phyloP scores from a whole-genome alignment of 192 early-diverging fungal species.

The Coemansia sp. region DNA sequence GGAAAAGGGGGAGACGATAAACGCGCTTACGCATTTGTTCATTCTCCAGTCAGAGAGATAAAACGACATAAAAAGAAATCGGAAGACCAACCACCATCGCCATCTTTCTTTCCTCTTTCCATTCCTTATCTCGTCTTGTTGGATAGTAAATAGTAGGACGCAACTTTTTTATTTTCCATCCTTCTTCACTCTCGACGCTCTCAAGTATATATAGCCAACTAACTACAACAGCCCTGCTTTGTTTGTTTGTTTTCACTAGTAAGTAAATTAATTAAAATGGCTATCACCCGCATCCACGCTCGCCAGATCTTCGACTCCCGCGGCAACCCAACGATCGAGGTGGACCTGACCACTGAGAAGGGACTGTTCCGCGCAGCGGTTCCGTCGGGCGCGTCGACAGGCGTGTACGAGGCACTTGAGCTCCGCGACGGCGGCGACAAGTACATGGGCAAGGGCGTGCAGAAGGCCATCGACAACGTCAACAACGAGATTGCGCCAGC shows the following conservation, averaged over 20 bases:
- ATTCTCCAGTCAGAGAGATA: too few species aligned
- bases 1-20: too few species aligned
- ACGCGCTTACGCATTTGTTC: too few species aligned
- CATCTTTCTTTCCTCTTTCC: neutral
- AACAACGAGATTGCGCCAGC: constrained; percentile 86
- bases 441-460: constrained; percentile 96
- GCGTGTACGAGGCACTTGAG: constrained; percentile 98
- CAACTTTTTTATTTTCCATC: neutral
- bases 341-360: constrained; percentile 92
- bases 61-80: constrained; percentile 4
- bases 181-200: neutral
- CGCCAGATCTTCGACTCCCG: constrained; percentile 99
- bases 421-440: constrained; percentile 87
- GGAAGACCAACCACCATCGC: too few species aligned
- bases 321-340: constrained; percentile 98
- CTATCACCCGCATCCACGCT: constrained; percentile 76
- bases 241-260: neutral
- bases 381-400: constrained; percentile 98
- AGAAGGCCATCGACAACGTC: constrained; percentile 89
- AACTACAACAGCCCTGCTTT: neutral
- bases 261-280: constrained; percentile 47
- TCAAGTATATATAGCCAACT: neutral
- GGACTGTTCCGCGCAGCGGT: constrained; percentile 97
- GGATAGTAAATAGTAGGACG: constrained; percentile 7
- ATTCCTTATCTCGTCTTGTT: neutral